Conservation (phyloP, 2,329 filamentous ascomycete genomes). For the Acrodontium crateriforme region DNA sequence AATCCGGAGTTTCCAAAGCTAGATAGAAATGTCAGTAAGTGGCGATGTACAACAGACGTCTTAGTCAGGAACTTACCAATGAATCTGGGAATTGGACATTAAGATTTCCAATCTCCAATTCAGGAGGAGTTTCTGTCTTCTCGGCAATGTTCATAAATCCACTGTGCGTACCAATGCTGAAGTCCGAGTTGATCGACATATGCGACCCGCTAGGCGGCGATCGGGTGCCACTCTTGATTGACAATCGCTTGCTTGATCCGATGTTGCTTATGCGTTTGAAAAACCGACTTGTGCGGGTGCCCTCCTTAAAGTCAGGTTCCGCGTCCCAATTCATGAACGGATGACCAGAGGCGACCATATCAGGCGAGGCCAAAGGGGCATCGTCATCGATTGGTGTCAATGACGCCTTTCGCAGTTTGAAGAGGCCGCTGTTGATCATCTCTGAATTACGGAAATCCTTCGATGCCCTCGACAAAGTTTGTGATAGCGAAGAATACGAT, state of each 20-base stretch:
- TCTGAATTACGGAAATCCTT: too few relatives aligned
- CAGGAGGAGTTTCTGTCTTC: constrained; percentile 32
- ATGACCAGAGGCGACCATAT: constrained; percentile 9
- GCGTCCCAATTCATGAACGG: constrained; percentile 18
- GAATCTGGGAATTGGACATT: constrained; percentile 97
- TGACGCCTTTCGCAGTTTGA: too few relatives aligned
- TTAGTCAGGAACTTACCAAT: constrained; percentile 34
- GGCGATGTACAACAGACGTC: background rate
- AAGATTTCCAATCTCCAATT: constrained; percentile 69
- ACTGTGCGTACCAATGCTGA: too few relatives aligned
- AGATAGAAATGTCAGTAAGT: constrained; percentile 5
- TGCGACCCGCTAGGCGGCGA: too few relatives aligned
- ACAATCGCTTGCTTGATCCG: constrained; percentile 34
- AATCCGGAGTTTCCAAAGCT: constrained; percentile 85
- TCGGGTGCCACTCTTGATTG: constrained; percentile 20
- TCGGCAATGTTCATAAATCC: background rate
- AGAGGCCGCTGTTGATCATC: too few relatives aligned
- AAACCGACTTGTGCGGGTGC: constrained; percentile 45
- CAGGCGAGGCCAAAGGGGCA: constrained; percentile 13
- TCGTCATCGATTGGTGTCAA: too few relatives aligned
- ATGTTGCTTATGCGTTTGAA: constrained; percentile 46
- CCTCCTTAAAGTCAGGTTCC: constrained; percentile 27
- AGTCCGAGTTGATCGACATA: too few relatives aligned
- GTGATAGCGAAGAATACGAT: too few relatives aligned
- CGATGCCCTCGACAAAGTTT: too few relatives aligned